Conservation (phyloP, 2,329 filamentous ascomycete genomes). For the Aureobasidium zeae region DNA sequence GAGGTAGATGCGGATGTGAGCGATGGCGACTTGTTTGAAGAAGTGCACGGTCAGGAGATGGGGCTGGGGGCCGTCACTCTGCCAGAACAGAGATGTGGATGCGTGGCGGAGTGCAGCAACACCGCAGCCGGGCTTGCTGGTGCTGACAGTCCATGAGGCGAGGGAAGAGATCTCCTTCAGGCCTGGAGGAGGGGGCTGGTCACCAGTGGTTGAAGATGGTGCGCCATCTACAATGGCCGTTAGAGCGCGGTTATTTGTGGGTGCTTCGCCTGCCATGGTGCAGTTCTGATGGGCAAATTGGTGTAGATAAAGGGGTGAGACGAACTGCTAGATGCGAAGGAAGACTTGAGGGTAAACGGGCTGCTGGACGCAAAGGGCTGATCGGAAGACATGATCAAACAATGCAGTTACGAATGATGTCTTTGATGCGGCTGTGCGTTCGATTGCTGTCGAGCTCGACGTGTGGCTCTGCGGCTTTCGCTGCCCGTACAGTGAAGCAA, state of each 20-base stretch:
- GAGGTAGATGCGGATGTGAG: slow-evolving; percentile 70
- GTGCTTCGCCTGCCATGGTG: neutral
- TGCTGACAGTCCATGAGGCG: slow-evolving; percentile 73
- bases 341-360: neutral
- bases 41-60: slow-evolving; percentile 79
- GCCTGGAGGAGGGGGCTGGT: slow-evolving; percentile 30
- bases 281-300: neutral
- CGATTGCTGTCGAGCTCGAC: neutral
- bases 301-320: neutral
- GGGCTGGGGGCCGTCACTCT: slow-evolving; percentile 77
- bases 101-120: slow-evolving; percentile 67
- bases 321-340: neutral
- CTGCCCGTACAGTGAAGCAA: too few species aligned
- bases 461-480: neutral
- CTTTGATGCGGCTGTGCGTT: neutral
- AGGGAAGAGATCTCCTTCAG: slow-evolving; percentile 80
- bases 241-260: neutral
- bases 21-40: slow-evolving; percentile 70
- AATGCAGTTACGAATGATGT: too few species aligned
- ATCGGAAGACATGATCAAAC: too few species aligned
- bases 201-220: neutral
- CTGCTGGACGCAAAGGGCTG: too few species aligned
- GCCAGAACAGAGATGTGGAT: slow-evolving; percentile 67
- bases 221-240: slow-evolving; percentile 1
- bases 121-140: slow-evolving; percentile 69